Conservation (phyloP, 75 land plant species). For the Azolla pinnata region DNA sequence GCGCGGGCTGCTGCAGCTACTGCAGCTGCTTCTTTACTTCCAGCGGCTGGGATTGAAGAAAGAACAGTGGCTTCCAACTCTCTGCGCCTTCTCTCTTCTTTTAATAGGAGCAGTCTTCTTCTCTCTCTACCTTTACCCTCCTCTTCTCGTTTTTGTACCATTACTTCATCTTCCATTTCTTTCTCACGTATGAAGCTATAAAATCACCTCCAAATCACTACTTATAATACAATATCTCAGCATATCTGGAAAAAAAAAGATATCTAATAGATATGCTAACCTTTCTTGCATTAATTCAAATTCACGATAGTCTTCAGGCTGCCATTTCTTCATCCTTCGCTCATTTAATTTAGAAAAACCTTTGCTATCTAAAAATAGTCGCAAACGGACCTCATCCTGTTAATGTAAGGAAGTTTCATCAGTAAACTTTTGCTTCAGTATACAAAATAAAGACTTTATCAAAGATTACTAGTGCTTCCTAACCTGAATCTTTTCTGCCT, state of each 20-base stretch:
- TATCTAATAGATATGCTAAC: constrained; percentile 34
- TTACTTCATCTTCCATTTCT: constrained; percentile 93
- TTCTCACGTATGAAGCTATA: constrained; percentile 91
- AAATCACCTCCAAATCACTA: neutral
- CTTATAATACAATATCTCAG: neutral
- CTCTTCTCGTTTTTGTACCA: constrained; percentile 95
- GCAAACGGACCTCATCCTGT: constrained; percentile 96
- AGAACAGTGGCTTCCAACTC: constrained; percentile 92
- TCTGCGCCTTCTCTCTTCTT: constrained; percentile 93
- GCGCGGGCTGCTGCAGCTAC: constrained; percentile 99
- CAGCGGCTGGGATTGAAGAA: constrained; percentile 92
- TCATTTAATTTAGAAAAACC: constrained; percentile 96
- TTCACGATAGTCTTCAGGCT: constrained; percentile 91
- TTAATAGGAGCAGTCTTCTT: constrained; percentile 81
- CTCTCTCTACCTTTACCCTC: constrained; percentile 98
- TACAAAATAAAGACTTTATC: too few relatives aligned
- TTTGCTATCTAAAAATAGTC: constrained; percentile 91
- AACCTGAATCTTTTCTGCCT: constrained; percentile 94
- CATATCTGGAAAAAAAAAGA: neutral
- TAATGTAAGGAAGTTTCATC: too few relatives aligned
- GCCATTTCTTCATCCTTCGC: constrained; percentile 91
- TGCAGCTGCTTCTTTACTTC: constrained; percentile 90
- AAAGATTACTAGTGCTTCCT: too few relatives aligned
- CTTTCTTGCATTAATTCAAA: constrained; percentile 95
- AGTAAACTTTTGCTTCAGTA: too few relatives aligned